Conservation (phyloP, 352 stramenopile genomes). For the Phytophthora pluvialis region DNA sequence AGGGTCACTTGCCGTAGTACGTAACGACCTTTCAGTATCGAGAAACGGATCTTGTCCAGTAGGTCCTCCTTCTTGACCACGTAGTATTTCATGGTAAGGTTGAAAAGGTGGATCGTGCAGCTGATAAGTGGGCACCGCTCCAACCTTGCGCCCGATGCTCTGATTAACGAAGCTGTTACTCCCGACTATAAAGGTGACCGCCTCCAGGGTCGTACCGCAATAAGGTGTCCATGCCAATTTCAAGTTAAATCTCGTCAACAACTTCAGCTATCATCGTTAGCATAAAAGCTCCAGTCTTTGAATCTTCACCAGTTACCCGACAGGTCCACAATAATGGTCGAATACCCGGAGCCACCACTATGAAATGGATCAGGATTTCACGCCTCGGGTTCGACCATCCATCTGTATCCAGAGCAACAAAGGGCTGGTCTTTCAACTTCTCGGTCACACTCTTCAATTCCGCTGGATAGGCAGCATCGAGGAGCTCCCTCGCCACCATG, state of each 20-base stretch:
- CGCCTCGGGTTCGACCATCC: constrained; percentile 12
- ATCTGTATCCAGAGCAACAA: constrained; percentile 9
- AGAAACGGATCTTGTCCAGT: too few relatives aligned
- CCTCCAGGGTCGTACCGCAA: too few relatives aligned
- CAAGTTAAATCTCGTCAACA: constrained; percentile 3
- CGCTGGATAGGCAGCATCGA: neutral
- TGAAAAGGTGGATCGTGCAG: too few relatives aligned
- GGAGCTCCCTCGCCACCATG: neutral
- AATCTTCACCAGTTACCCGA: constrained; percentile 5
- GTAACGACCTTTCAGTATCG: too few relatives aligned
- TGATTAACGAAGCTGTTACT: too few relatives aligned
- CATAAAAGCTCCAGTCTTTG: constrained; percentile 10
- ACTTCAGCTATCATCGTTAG: constrained; percentile 6
- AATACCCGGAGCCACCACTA: constrained; percentile 1
- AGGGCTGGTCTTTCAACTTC: neutral
- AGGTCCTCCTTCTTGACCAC: too few relatives aligned
- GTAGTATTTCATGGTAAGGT: too few relatives aligned
- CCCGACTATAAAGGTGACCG: too few relatives aligned
- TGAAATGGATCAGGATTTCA: constrained; percentile 14
- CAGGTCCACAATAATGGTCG: constrained; percentile 6
- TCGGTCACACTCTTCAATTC: constrained; percentile 4
- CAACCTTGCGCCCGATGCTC: too few relatives aligned
- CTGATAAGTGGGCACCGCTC: too few relatives aligned
- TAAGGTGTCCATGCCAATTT: constrained; percentile 10
- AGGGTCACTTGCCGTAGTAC: too few relatives aligned